These are phyloP conservation scores for Wickerhamiella alocasiicola DNA, from an alignment of 805 yeast species.

Conservation along the genomic window DNA sequence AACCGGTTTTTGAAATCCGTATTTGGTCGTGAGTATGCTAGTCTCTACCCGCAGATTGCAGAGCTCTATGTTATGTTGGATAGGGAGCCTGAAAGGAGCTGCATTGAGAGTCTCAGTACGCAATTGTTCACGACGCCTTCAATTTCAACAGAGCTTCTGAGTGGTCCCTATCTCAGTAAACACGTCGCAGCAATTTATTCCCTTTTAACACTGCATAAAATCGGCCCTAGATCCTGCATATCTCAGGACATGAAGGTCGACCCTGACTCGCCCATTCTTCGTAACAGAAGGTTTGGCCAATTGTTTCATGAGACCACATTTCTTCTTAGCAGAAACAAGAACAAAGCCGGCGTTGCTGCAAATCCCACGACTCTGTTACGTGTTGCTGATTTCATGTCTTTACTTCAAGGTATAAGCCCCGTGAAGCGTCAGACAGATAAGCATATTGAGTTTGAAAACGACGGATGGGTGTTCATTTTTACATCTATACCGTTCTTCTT, in stretches of 20 bases:
- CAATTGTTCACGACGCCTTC: slow-evolving; percentile 88
- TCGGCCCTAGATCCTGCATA: slow-evolving; percentile 34
- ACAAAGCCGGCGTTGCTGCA: slow-evolving; percentile 35
- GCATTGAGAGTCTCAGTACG: slow-evolving; percentile 59
- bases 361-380: slow-evolving; percentile 39
- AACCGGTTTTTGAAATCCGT: slow-evolving; percentile 42
- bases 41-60: slow-evolving; percentile 62
- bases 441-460: slow-evolving; percentile 85
- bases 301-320: slow-evolving; percentile 70
- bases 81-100: slow-evolving; percentile 76
- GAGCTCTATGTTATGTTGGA: slow-evolving; percentile 62
- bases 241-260: neutral
- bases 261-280: slow-evolving; percentile 32
- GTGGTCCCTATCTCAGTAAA: slow-evolving; percentile 51
- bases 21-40: slow-evolving; percentile 71
- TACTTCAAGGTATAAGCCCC: slow-evolving; percentile 71
- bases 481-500: slow-evolving; percentile 56
- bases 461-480: slow-evolving; percentile 64
- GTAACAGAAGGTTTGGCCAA: slow-evolving; percentile 66
- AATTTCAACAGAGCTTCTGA: slow-evolving; percentile 48
- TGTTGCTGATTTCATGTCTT: slow-evolving; percentile 48
- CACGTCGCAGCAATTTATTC: slow-evolving; percentile 52
- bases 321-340: slow-evolving; percentile 55
- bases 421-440: slow-evolving; percentile 59
- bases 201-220: slow-evolving; percentile 44